Evolutionary conservation across 2,329 filamentous ascomycete species (phyloP).

Genomic region (Penicillium griseofulvum): DNA sequence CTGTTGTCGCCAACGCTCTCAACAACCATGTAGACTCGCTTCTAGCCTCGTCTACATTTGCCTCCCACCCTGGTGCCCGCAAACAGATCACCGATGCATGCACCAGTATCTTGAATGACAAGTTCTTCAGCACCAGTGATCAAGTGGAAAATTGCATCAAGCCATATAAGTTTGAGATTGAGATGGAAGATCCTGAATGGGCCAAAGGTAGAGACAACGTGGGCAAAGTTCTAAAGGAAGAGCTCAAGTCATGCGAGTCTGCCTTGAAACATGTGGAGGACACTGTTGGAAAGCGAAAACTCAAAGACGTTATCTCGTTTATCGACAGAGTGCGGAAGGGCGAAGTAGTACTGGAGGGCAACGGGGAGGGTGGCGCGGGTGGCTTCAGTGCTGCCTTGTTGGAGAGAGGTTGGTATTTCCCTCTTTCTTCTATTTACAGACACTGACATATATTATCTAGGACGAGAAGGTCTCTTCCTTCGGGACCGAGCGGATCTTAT

Average conservation of each 20-base stretch:
- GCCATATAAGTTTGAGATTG: conserved; percentile 97
- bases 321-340: conserved; percentile 87
- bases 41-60: conserved; percentile 77
- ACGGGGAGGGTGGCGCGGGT: conserved; percentile 79
- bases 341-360: conserved; percentile 79
- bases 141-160: conserved; percentile 99
- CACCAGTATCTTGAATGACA: conserved; percentile 83
- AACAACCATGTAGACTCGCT: conserved; percentile 79
- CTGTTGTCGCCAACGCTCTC: conserved; percentile 82
- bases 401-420: conserved; percentile 63
- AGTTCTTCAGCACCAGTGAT: conserved; percentile 95
- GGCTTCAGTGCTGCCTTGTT: conserved; percentile 88
- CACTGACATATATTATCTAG: conserved; percentile 45
- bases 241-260: conserved; percentile 77
- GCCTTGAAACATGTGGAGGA: conserved; percentile 75
- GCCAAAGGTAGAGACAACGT: conserved; percentile 78
- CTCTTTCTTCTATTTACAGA: not conserved
- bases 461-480: conserved; percentile 89
- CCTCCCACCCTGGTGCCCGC: conserved; percentile 84
- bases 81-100: conserved; percentile 91
- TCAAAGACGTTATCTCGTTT: conserved; percentile 85
- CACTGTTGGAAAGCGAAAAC: conserved; percentile 73
- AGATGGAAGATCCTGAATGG: conserved; percentile 91
- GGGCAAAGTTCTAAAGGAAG: conserved; percentile 74
- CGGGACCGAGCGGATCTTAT: conserved; percentile 87